Evolutionary conservation across 2,329 filamentous ascomycete species (phyloP).

Genomic region (Hortaea sp.): DNA sequence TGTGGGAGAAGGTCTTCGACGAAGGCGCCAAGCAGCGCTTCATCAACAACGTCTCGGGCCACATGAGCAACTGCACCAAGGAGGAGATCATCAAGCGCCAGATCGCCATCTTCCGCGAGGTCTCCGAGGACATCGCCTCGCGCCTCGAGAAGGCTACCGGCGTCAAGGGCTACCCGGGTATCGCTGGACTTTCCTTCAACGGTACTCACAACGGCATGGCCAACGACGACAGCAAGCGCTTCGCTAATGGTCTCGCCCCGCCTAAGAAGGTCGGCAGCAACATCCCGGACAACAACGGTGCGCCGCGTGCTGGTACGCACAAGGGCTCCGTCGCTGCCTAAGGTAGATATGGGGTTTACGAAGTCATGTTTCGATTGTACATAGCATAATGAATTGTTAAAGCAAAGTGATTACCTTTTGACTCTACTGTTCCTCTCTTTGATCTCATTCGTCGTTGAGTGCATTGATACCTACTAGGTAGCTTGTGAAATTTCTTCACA

Average conservation of each 20-base stretch:
- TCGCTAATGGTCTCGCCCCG: constrained; percentile 42
- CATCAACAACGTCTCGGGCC: constrained; percentile 50
- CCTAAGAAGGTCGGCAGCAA: constrained; percentile 1
- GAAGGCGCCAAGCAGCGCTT: constrained; percentile 48
- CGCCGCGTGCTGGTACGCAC: constrained; percentile 36
- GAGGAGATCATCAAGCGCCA: constrained; percentile 54
- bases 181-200: constrained; percentile 46
- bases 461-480: too few relatives aligned
- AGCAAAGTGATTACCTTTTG: too few relatives aligned
- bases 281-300: constrained; percentile 36
- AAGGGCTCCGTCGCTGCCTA: not conserved
- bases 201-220: constrained; percentile 53
- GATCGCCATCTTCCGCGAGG: constrained; percentile 56
- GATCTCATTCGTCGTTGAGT: too few relatives aligned
- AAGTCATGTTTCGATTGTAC: too few relatives aligned
- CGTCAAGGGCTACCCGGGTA: constrained; percentile 50
- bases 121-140: constrained; percentile 47
- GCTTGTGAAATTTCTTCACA: too few relatives aligned
- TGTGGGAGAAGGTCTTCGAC: constrained; percentile 55
- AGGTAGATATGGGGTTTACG: too few relatives aligned
- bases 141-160: constrained; percentile 54
- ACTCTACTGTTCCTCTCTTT: too few relatives aligned
- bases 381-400: too few relatives aligned
- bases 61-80: constrained; percentile 49
- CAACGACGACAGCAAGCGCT: constrained; percentile 34